Percentiles rank a stretch among this genome's conserved stretches.
Evolutionary conservation across 441 rosid species (phyloP).

Genomic region (Corymbia calophylla): DNA sequence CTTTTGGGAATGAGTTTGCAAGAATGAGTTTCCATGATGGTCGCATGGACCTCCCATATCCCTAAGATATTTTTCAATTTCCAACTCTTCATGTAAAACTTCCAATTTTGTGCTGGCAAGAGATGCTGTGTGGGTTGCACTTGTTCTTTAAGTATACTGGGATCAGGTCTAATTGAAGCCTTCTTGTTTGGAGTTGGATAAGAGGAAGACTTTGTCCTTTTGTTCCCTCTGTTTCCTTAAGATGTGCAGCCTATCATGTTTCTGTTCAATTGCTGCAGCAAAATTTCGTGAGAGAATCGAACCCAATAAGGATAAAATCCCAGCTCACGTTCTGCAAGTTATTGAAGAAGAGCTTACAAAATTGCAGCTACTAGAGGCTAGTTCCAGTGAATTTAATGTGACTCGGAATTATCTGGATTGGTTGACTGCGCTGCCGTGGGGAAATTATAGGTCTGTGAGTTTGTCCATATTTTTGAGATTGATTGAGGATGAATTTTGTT

Average conservation of each 20-base stretch:
- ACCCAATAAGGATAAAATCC: constrained; percentile 71
- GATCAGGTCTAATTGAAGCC: not conserved
- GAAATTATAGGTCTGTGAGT: constrained; percentile 64
- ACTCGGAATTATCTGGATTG: constrained; percentile 91
- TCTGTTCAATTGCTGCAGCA: constrained; percentile 41
- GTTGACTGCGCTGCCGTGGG: constrained; percentile 95
- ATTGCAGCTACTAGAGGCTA: constrained; percentile 83
- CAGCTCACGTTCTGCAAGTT: constrained; percentile 75
- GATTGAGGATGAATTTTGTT: not conserved
- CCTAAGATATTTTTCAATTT: not conserved
- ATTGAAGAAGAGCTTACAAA: constrained; percentile 91
- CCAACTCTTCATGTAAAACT: not conserved
- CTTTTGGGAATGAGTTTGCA: not conserved
- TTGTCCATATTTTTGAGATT: not conserved
- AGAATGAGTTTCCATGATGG: not conserved
- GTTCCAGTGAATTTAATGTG: constrained; percentile 99
- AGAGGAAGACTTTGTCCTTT: not conserved
- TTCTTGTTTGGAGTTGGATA: not conserved
- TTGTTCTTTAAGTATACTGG: not conserved
- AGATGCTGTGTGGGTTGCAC: not conserved
- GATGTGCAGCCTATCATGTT: not conserved
- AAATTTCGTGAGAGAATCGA: constrained; percentile 81
- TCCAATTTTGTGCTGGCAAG: not conserved
- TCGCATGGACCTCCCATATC: not conserved
- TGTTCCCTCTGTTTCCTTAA: not conserved